phyloP scores from a whole-genome alignment of 306 rosid genomes.

The Prinsepia uniflora region DNA sequence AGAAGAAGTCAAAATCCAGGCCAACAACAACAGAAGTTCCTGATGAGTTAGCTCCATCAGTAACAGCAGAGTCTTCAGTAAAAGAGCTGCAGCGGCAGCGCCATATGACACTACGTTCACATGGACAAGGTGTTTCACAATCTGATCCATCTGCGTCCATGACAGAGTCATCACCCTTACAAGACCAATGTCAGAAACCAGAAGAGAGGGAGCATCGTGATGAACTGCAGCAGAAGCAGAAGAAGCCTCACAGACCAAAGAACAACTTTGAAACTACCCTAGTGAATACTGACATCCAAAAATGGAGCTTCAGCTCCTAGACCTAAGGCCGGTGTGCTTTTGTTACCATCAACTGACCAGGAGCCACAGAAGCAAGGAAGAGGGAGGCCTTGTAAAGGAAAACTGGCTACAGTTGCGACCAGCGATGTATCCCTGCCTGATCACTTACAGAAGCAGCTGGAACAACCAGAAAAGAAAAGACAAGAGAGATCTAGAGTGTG shows the following conservation, averaged over 20 bases:
- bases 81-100: slow-evolving; percentile 3
- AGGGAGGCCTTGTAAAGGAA: background rate
- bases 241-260: background rate
- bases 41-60: background rate
- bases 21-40: background rate
- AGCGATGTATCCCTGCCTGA: background rate
- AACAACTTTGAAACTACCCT: background rate
- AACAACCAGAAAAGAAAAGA: slow-evolving; percentile 10
- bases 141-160: background rate
- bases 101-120: background rate
- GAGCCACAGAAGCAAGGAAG: background rate
- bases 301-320: no score
- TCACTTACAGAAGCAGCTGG: background rate
- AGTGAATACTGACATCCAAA: no score
- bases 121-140: background rate
- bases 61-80: background rate
- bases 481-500: no score
- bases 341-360: background rate
- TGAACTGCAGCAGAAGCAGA: background rate
- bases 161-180: background rate
- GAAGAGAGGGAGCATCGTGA: slow-evolving; percentile 3
- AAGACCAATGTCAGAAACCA: background rate
- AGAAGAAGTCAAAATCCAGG: background rate
- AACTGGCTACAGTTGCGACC: background rate
- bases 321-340: background rate